Base-by-base conservation (phyloP, 257 asterid genomes). In the Paulownia fortunei region DNA sequence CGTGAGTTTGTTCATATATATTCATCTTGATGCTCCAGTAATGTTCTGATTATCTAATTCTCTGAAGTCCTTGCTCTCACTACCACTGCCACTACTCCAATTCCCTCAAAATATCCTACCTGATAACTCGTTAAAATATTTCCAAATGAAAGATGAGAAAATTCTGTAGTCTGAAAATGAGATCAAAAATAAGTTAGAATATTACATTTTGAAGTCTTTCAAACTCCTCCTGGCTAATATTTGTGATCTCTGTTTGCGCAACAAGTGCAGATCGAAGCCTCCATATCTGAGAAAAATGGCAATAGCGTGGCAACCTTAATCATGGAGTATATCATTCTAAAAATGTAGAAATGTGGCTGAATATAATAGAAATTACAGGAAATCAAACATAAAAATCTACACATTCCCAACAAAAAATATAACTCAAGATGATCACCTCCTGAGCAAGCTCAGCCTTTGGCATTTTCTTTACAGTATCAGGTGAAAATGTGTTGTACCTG, bases 401-500 rank as follows among this genome's bases (percentile, higher is more conserved):
- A 79, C 24, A 34, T 6, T 52, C 30, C 65, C 32, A 12, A 34
- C 0, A 34, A 54, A 49, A 55, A 1, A 26, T 46, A 24, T 24
- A 76, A 62, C 47, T 46, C 37, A 30, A 66, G 63, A 72, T 32
- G 24, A 67, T 84, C 78, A 92, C 98, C 99, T 95, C 98, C 24
- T 90, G 87, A 42, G 92, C 93, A 47, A 95, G 97, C 81, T 93
- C 92, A 42, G 89, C 85, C 80, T 88, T 95, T 2, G 98, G 94
- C 96, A 93, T 88, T 90, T 91, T 90, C 90, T 85, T 89, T 69
- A 95, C 97, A 58, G 83, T 77, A 76, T 95, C 99, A 27, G 98
- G 96, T 56, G 97, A 75, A 83, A 93, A 95, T 39, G 99, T 95
- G 84, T 83, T 83, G 74, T 93, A 95, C 83, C 98, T 94, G 86